These are phyloP conservation scores for Spiromastix sp. DNA, from an alignment of 2,329 filamentous ascomycete genomes.

Conservation along the genomic window DNA sequence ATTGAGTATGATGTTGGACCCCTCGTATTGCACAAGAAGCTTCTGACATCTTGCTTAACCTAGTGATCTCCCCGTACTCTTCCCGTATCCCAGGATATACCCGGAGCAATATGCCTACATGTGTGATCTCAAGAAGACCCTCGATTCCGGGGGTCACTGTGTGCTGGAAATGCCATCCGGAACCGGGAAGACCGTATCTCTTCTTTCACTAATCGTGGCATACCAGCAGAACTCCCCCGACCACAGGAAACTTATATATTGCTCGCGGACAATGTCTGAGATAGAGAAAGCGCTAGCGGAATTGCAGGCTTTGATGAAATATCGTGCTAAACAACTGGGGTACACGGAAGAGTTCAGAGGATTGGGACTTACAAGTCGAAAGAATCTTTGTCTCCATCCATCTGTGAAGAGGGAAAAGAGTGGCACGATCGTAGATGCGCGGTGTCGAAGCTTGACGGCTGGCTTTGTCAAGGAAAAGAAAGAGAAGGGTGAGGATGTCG, in stretches of 20 bases:
- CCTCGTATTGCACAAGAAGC: too few species aligned
- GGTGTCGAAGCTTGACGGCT: constrained; percentile 88
- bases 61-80: constrained; percentile 60
- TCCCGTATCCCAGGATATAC: constrained; percentile 66
- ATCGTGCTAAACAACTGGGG: constrained; percentile 79
- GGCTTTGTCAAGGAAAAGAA: constrained; percentile 98
- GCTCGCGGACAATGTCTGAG: constrained; percentile 98
- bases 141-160: constrained; percentile 90
- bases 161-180: constrained; percentile 98
- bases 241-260: constrained; percentile 94
- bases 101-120: constrained; percentile 70
- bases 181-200: constrained; percentile 92
- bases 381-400: constrained; percentile 93
- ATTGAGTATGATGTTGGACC: constrained; percentile 49
- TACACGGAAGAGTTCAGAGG: constrained; percentile 86
- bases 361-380: constrained; percentile 85
- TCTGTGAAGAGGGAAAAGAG: constrained; percentile 96
- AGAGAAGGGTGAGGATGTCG: constrained; percentile 85
- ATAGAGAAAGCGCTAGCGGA: constrained; percentile 96
- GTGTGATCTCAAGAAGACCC: constrained; percentile 76
- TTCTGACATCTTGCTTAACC: too few species aligned
- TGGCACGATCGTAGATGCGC: constrained; percentile 84
- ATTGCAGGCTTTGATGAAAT: constrained; percentile 88
- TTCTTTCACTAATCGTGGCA: constrained; percentile 88
- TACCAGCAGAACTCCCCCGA: constrained; percentile 93